Evolutionary conservation across 805 yeast species (phyloP).

Genomic region (Starmerella tilneyi): DNA sequence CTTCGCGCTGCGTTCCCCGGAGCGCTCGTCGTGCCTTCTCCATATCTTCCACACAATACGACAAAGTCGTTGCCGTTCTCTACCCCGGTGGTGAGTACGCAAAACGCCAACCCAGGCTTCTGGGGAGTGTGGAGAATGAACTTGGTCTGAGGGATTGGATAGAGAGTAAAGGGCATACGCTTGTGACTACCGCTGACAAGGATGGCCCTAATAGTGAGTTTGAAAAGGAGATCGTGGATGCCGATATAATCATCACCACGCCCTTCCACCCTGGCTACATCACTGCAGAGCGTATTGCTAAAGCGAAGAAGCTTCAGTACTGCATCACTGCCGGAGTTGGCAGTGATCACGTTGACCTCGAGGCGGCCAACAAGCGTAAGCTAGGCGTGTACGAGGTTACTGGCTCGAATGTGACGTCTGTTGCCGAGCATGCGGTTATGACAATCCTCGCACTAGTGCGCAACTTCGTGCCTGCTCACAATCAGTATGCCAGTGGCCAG

Average conservation of each 20-base stretch:
- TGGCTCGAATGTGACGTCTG: conserved; percentile 69
- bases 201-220: conserved; percentile 51
- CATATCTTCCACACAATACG: conserved; percentile 1
- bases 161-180: conserved; percentile 54
- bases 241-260: conserved; percentile 68
- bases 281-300: conserved; percentile 52
- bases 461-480: conserved; percentile 71
- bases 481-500: conserved; percentile 45
- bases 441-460: conserved; percentile 60
- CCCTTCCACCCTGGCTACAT: conserved; percentile 78
- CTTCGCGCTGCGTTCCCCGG: neutral
- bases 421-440: conserved; percentile 72
- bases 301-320: conserved; percentile 61
- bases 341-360: conserved; percentile 67
- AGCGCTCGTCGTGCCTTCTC: conserved; percentile 10
- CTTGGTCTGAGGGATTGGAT: conserved; percentile 59
- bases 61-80: conserved; percentile 16
- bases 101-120: conserved; percentile 28
- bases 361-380: conserved; percentile 52
- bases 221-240: conserved; percentile 57
- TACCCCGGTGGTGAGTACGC: conserved; percentile 18
- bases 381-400: conserved; percentile 71
- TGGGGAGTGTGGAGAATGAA: conserved; percentile 67
- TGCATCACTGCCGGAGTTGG: conserved; percentile 79
- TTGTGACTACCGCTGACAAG: conserved; percentile 57